Conservation (phyloP, 371 early-diverging fungal genomes). For the Mortierella sp. region DNA sequence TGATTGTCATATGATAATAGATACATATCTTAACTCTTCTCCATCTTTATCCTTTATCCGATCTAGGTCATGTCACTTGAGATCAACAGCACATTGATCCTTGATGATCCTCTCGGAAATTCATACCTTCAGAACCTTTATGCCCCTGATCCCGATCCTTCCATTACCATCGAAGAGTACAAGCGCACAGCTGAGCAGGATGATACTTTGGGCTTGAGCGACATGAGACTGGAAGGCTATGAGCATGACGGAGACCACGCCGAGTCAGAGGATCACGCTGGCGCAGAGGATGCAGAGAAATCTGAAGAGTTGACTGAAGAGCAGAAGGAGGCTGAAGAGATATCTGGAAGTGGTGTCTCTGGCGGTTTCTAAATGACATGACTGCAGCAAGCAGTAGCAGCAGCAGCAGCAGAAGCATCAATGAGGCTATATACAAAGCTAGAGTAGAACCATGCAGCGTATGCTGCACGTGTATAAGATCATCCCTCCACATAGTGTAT, state of each 20-base stretch:
- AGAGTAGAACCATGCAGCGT: not conserved
- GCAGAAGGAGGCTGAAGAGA: conserved; percentile 48
- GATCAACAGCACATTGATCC: conserved; percentile 71
- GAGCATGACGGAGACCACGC: conserved; percentile 25
- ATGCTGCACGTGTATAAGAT: no score
- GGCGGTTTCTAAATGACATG: conserved; percentile 32
- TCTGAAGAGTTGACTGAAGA: conserved; percentile 36
- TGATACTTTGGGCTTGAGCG: conserved; percentile 89
- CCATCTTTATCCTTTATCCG: not conserved
- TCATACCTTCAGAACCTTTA: conserved; percentile 89
- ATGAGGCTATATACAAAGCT: not conserved
- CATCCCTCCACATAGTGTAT: no score
- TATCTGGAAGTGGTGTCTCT: conserved; percentile 48
- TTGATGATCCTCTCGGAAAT: conserved; percentile 95
- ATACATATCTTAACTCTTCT: not conserved
- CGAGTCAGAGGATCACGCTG: conserved; percentile 8
- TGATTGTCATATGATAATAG: no score
- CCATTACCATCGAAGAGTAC: conserved; percentile 90
- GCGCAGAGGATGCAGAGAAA: conserved; percentile 19
- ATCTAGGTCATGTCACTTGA: conserved; percentile 48
- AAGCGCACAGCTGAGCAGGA: conserved; percentile 90
- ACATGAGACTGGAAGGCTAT: conserved; percentile 78
- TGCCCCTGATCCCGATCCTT: conserved; percentile 94
- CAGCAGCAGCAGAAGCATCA: not conserved
- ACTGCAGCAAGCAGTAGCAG: not conserved